Evolutionary conservation across 257 asterid genomes (phyloP).

Genomic region (Cruciata laevipes): DNA sequence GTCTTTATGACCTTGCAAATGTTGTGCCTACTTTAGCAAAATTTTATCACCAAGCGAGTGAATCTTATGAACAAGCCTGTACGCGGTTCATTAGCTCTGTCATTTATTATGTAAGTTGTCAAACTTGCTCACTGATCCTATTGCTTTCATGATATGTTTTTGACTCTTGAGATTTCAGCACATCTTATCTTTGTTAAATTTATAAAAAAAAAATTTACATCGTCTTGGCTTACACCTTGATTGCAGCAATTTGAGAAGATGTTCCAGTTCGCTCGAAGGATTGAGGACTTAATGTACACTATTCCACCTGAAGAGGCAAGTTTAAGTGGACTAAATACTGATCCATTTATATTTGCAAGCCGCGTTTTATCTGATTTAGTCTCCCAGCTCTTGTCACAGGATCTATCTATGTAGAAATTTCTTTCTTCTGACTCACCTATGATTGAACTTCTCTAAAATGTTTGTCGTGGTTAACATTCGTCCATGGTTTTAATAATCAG

Average conservation of each 20-base stretch:
- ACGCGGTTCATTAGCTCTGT: slow-evolving; percentile 72
- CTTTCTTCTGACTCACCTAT: slow-evolving; percentile 7
- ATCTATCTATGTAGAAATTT: too few species aligned
- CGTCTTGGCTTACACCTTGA: neutral
- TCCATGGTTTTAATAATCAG: neutral
- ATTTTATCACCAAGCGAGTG: slow-evolving; percentile 98
- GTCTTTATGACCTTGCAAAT: slow-evolving; percentile 95
- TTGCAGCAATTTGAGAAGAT: slow-evolving; percentile 93
- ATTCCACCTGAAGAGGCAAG: slow-evolving; percentile 86
- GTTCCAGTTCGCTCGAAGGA: slow-evolving; percentile 86
- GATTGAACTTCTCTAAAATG: slow-evolving; percentile 3
- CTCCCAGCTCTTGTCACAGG: neutral
- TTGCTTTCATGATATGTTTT: slow-evolving; percentile 1
- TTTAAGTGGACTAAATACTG: slow-evolving; percentile 12
- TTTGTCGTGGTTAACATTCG: neutral
- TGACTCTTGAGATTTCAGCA: slow-evolving; percentile 15
- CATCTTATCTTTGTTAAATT: neutral
- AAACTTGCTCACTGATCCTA: slow-evolving; percentile 11
- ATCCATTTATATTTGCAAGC: slow-evolving; percentile 12
- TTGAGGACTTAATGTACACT: slow-evolving; percentile 73
- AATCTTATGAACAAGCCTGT: slow-evolving; percentile 90
- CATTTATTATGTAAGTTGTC: slow-evolving; percentile 67
- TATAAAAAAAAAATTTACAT: too few species aligned
- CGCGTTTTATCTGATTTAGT: neutral
- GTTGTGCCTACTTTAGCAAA: slow-evolving; percentile 90